A percentile compares a stretch with the other conserved stretches of the same genome.
Evolutionary conservation across 2,329 filamentous ascomycete species (phyloP).

Genomic region (Thermothelomyces thermophilus): DNA sequence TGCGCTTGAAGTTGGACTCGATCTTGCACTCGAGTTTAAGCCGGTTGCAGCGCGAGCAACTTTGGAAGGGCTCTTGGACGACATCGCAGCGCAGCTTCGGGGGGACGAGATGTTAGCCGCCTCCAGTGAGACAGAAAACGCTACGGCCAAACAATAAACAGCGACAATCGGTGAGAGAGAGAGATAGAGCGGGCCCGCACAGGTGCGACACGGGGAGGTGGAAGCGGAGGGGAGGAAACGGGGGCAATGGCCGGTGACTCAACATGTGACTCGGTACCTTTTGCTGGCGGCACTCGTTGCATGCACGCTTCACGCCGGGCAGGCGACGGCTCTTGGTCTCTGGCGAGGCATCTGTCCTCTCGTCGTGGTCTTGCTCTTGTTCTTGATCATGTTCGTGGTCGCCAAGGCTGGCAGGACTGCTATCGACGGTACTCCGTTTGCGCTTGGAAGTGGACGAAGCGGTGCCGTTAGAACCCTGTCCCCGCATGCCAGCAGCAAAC

Average conservation of each 20-base stretch:
- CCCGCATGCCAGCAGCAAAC: slow-evolving; percentile 32
- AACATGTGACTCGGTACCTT: slow-evolving; percentile 52
- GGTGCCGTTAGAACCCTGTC: slow-evolving; percentile 38
- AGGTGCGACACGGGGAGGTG: slow-evolving; percentile 6
- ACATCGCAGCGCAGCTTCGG: slow-evolving; percentile 72
- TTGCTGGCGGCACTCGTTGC: slow-evolving; percentile 79
- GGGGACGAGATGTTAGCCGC: slow-evolving; percentile 15
- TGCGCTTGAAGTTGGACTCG: slow-evolving; percentile 79
- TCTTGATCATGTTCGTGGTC: slow-evolving; percentile 55
- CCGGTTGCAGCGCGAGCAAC: slow-evolving; percentile 70
- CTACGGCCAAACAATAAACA: background rate
- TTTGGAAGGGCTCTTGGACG: slow-evolving; percentile 70
- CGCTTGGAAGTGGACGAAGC: slow-evolving; percentile 44
- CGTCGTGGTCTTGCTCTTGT: slow-evolving; percentile 42
- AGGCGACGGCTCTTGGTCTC: slow-evolving; percentile 39
- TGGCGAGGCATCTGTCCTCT: slow-evolving; percentile 33
- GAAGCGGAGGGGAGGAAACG: slow-evolving; percentile 1
- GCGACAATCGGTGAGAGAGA: background rate
- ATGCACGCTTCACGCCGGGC: slow-evolving; percentile 69
- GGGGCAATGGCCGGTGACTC: slow-evolving; percentile 35
- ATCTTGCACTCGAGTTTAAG: slow-evolving; percentile 79
- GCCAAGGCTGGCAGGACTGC: slow-evolving; percentile 54
- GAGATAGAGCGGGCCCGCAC: background rate
- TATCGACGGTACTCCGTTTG: slow-evolving; percentile 55
- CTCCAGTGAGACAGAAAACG: background rate